A percentile compares a stretch with the other conserved stretches of the same genome.
These are phyloP conservation scores for Pestalotiopsis sp. DNA, from an alignment of 2,329 filamentous ascomycete species.

Conservation along the genomic window DNA sequence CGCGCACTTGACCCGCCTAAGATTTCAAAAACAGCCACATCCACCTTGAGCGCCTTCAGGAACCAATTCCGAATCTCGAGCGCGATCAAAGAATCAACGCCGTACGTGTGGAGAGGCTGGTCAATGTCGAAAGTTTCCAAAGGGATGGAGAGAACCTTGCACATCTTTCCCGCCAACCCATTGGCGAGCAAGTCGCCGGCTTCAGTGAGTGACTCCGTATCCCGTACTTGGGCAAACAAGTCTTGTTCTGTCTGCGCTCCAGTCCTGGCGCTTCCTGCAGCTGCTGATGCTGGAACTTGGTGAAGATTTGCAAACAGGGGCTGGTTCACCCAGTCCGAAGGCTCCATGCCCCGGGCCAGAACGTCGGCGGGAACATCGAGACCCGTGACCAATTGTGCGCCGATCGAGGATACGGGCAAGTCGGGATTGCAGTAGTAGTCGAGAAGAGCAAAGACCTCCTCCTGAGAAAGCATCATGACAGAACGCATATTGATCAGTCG, in stretches of 20 bases:
- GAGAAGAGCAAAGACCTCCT: not conserved
- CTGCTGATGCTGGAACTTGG: too few species aligned
- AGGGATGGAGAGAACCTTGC: slow-evolving; percentile 1
- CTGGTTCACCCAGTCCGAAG: too few species aligned
- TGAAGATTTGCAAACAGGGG: too few species aligned
- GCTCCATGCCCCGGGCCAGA: too few species aligned
- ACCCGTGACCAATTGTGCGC: too few species aligned
- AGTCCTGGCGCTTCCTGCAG: too few species aligned
- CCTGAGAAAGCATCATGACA: slow-evolving; percentile 2
- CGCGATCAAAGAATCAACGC: slow-evolving; percentile 11
- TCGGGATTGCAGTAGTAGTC: not conserved
- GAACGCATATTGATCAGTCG: not conserved
- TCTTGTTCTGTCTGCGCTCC: too few species aligned
- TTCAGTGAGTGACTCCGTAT: too few species aligned
- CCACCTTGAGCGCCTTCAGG: slow-evolving; percentile 17
- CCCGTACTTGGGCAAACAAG: too few species aligned
- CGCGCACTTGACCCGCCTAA: too few species aligned
- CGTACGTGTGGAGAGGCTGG: slow-evolving; percentile 6
- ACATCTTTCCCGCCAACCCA: slow-evolving; percentile 1
- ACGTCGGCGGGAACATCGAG: too few species aligned
- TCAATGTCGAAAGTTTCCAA: not conserved
- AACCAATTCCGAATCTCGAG: slow-evolving; percentile 15
- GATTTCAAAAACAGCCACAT: not conserved
- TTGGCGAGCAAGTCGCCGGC: not conserved
- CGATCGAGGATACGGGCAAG: too few species aligned